A percentile compares a stretch with the other conserved stretches of the same genome.
These are phyloP conservation scores for Parietichytrium sp. DNA, from an alignment of 108 stramenopile genomes.

Conservation along the genomic window DNA sequence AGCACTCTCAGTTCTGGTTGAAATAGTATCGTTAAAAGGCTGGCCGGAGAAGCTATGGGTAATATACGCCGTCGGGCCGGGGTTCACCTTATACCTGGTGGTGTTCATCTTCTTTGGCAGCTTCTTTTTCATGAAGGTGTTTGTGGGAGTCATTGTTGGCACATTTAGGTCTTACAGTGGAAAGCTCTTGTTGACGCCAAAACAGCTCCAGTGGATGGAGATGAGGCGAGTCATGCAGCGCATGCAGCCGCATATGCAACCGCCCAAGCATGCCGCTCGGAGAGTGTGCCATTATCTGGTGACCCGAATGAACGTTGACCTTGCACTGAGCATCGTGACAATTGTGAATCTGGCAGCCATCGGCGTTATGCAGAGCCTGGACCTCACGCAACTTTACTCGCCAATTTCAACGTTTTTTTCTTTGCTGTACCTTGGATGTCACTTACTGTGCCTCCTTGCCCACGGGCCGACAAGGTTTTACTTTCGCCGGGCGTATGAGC, in stretches of 20 bases:
- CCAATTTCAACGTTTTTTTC: too few relatives aligned
- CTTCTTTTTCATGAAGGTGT: slow-evolving; percentile 72
- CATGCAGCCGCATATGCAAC: neutral
- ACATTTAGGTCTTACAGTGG: slow-evolving; percentile 59
- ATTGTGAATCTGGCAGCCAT: too few relatives aligned
- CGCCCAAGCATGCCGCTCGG: neutral
- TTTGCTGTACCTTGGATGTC: too few relatives aligned
- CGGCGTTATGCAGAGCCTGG: too few relatives aligned
- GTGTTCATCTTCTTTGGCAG: slow-evolving; percentile 67
- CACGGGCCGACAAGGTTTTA: too few relatives aligned
- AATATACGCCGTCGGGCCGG: neutral
- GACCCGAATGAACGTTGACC: too few relatives aligned
- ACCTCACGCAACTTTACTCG: too few relatives aligned
- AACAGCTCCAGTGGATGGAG: slow-evolving; percentile 30
- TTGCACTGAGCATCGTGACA: too few relatives aligned
- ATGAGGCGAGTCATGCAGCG: slow-evolving; percentile 35
- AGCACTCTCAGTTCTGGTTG: neutral
- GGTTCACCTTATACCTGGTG: slow-evolving; percentile 52
- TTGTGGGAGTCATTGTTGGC: slow-evolving; percentile 71
- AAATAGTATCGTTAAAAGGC: slow-evolving; percentile 15
- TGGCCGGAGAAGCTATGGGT: slow-evolving; percentile 38
- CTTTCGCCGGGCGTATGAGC: too few relatives aligned
- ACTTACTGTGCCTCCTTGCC: too few relatives aligned
- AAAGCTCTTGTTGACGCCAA: neutral
- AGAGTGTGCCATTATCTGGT: neutral